A percentile compares a stretch with the other conserved stretches of the same genome.
Evolutionary conservation across 352 stramenopile genomes (phyloP).

Genomic region (Globisporangium yorkense): DNA sequence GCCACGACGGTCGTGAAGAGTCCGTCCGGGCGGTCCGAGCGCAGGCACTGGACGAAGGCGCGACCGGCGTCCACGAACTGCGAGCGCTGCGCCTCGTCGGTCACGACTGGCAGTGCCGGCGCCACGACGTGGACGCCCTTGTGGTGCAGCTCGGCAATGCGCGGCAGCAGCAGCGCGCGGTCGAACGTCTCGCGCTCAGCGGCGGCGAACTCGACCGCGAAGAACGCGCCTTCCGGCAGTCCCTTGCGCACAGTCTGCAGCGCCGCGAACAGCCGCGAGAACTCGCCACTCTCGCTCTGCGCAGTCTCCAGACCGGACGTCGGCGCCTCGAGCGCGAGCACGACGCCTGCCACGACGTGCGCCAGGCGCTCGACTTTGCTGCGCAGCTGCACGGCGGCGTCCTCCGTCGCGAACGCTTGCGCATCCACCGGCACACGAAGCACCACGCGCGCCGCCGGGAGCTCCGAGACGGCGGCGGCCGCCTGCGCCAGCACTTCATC

Average conservation of each 20-base stretch:
- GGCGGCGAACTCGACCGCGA: slow-evolving; percentile 42
- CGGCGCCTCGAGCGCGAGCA: slow-evolving; percentile 31
- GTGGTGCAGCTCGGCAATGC: slow-evolving; percentile 55
- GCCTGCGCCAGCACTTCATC: slow-evolving; percentile 45
- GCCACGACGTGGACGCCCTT: slow-evolving; percentile 57
- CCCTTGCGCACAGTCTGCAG: slow-evolving; percentile 32
- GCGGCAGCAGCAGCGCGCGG: slow-evolving; percentile 21
- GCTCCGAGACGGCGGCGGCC: slow-evolving; percentile 49
- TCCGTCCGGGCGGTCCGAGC: slow-evolving; percentile 87
- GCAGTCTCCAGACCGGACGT: slow-evolving; percentile 13
- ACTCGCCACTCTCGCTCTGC: slow-evolving; percentile 14
- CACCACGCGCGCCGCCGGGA: slow-evolving; percentile 56
- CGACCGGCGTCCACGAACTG: slow-evolving; percentile 28
- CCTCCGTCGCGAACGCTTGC: slow-evolving; percentile 13
- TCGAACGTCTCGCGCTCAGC: slow-evolving; percentile 17
- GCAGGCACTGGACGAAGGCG: slow-evolving; percentile 73
- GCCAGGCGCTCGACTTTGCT: slow-evolving; percentile 36
- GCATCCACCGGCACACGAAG: slow-evolving; percentile 46
- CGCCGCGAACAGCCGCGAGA: slow-evolving; percentile 16
- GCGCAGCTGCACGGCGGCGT: slow-evolving; percentile 11
- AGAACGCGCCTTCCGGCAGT: slow-evolving; percentile 42
- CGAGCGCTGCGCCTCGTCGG: slow-evolving; percentile 14
- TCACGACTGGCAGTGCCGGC: slow-evolving; percentile 18
- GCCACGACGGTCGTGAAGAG: slow-evolving; percentile 94
- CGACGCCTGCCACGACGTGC: slow-evolving; percentile 29